Base-by-base conservation (phyloP, 805 yeast genomes). In the Wickerhamomyces alni region DNA sequence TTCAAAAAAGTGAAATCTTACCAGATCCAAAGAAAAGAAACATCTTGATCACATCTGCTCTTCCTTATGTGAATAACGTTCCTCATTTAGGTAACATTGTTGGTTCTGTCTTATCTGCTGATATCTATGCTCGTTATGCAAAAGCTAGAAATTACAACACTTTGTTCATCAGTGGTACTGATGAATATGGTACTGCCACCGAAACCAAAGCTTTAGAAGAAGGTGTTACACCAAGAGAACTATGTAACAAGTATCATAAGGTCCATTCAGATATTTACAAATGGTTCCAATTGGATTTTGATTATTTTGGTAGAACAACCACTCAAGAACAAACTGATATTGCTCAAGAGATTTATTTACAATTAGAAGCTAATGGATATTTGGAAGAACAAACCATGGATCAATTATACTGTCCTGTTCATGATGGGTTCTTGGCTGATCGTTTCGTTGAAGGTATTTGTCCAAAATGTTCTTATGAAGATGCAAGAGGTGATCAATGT, bases 401-500 rank as follows among this genome's bases (percentile, higher is more conserved):
- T 46, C 99, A 93, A 67, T 72, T 93, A 45, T 93, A 80, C 67
- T 93, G 99, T 67, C 85, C 87, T 38, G 79, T 74, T 41, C 99
- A 93, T 66, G 71, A 87, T 29, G 88, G 96, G 4, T 93, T 79
- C 65, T 72, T 93, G 43, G 99, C 99, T 41, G 99, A 93, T 61
- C 74, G 99, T 62, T 93, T 77, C 54, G 99, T 93, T 27, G 98
- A 93, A 67, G 99, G 99, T 51, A 86, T 80, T 37, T 93, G 99
- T 69, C 98, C 98, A 42, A 82, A 82, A 63, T 93, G 99, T 70
- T 75, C 71, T 33, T 93, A 88, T 60, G 95, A 85, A 46, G 99
- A 93, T 61, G 99, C 99, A 25, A 80, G 99, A 64, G 99, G 99
- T 53, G 99, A 93, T 64, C 99, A 93, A 70, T 93, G 99, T 75